Evolutionary conservation across 371 early-diverging fungal genomes (phyloP).

Genomic region (Mucor irregularis): DNA sequence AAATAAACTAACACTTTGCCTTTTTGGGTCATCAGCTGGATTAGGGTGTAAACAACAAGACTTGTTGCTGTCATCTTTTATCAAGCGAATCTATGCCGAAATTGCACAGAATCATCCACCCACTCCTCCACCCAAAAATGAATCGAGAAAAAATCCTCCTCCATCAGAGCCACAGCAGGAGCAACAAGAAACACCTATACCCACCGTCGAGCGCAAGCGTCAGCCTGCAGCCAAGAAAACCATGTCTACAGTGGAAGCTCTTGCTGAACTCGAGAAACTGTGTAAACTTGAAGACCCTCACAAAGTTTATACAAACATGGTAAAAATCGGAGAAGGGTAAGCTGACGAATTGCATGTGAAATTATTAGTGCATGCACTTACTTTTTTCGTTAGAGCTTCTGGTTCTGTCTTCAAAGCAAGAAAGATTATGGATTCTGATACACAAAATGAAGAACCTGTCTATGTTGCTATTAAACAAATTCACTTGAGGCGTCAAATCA

Average conservation of each 20-base stretch:
- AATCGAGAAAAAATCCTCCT: too few species aligned
- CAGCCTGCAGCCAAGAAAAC: slow-evolving; percentile 7
- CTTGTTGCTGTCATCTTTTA: slow-evolving; percentile 18
- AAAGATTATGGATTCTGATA: too few species aligned
- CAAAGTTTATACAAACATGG: slow-evolving; percentile 47
- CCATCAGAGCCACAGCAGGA: not conserved
- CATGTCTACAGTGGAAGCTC: slow-evolving; percentile 58
- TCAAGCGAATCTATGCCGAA: slow-evolving; percentile 25
- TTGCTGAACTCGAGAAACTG: slow-evolving; percentile 77
- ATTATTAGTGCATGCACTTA: not conserved
- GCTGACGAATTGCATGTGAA: too few species aligned
- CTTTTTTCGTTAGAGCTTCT: slow-evolving; percentile 36
- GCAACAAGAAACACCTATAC: not conserved
- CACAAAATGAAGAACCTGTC: too few species aligned
- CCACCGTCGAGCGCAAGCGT: not conserved
- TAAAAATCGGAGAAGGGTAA: slow-evolving; percentile 76
- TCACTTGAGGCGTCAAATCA: slow-evolving; percentile 82
- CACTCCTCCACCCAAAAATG: too few species aligned
- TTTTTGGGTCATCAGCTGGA: slow-evolving; percentile 11
- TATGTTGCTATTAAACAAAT: slow-evolving; percentile 84
- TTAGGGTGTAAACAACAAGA: slow-evolving; percentile 18
- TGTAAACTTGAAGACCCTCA: slow-evolving; percentile 89
- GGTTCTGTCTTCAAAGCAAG: slow-evolving; percentile 72
- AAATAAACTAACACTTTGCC: not conserved
- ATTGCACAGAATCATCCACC: slow-evolving; percentile 17